Conservation (phyloP, 768 basidiomycete species). For the Boletus pseudo-olivaceus region DNA sequence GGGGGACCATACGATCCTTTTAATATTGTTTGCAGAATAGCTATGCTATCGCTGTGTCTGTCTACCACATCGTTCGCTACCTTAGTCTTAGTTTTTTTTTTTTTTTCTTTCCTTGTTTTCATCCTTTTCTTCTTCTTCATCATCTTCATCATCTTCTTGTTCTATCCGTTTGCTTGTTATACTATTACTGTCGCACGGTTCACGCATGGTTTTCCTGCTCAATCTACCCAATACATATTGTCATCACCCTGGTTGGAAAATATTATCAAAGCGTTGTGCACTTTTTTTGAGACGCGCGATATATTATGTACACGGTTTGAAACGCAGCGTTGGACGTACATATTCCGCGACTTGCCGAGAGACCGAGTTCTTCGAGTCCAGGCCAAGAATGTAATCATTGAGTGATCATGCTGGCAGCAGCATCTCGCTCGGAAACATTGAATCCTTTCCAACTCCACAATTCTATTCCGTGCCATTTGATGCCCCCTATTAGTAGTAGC, state of each 20-base stretch:
- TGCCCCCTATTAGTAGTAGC: too few species aligned
- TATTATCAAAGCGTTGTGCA: constrained; percentile 4
- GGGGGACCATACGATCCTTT: background rate
- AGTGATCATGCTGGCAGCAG: too few species aligned
- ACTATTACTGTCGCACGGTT: constrained; percentile 24
- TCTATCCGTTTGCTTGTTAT: constrained; percentile 8
- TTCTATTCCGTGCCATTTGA: too few species aligned
- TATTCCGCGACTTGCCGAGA: too few species aligned
- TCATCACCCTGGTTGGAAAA: constrained; percentile 15
- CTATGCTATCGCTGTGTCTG: constrained; percentile 5
- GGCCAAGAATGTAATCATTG: too few species aligned
- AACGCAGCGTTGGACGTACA: too few species aligned
- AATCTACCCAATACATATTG: constrained; percentile 27
- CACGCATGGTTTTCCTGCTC: constrained; percentile 19
- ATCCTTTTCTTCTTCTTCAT: background rate
- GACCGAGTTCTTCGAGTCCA: too few species aligned
- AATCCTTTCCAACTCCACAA: too few species aligned
- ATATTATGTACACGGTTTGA: too few species aligned
- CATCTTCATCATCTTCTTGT: background rate
- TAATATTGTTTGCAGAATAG: constrained; percentile 8
- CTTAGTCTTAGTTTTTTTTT: too few species aligned
- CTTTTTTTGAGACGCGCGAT: background rate
- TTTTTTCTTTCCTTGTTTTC: background rate
- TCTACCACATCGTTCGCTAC: constrained; percentile 1
- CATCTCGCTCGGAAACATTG: too few species aligned